Evolutionary conservation across 176 grass and related monocot genomes (phyloP), one percentile per base, ranked within the genome.

Genomic region (Stipa capillata): DNA sequence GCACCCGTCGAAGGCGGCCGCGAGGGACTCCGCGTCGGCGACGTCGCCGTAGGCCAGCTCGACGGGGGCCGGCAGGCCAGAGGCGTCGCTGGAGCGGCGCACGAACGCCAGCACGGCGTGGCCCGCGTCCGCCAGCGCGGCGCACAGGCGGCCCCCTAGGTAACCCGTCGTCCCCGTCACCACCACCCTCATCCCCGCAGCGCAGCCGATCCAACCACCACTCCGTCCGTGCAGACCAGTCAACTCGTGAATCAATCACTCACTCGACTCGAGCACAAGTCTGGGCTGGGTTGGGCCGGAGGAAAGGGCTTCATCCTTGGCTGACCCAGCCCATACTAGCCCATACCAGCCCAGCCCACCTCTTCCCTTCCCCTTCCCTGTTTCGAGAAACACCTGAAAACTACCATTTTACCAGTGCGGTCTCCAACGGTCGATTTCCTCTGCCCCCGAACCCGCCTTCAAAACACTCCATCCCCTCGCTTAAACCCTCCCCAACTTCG

Each of bases 141-240:
- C 56, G 81, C 92, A 93, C 47, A 98, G 87, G 29, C 77, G 77
- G 49, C 87, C 84, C 14, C 90, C 95, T 15, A 98, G 87, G 83
- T 77, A 98, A 5, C 92, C 95, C 64, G 95, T 82, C 44, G 90
- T 90, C 40, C 95, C 95, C 64, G 92, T 98, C 52, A 98, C 85
- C 72, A 87, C 40, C 66, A 98, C 85, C 86, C 80, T 93, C 92
- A 86, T 91, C 36, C 36, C 43, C 8, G 25, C 25, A 65, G 59
- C 40, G 6, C 81, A 50, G 42, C 32, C 32, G 69, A 73, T 72
- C 69, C 70, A 53, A 34, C 32, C 20, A 17, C 28, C 17, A 8
- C 2, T 0, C n/a, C n/a, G n/a, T n/a, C n/a, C n/a, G n/a, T n/a
- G n/a, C n/a, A n/a, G n/a, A n/a, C n/a, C n/a, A 47, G 68, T 71